Evolutionary conservation across 1,139 yeast species (phyloP).

Genomic region (Casaregolazyma lundiana): DNA sequence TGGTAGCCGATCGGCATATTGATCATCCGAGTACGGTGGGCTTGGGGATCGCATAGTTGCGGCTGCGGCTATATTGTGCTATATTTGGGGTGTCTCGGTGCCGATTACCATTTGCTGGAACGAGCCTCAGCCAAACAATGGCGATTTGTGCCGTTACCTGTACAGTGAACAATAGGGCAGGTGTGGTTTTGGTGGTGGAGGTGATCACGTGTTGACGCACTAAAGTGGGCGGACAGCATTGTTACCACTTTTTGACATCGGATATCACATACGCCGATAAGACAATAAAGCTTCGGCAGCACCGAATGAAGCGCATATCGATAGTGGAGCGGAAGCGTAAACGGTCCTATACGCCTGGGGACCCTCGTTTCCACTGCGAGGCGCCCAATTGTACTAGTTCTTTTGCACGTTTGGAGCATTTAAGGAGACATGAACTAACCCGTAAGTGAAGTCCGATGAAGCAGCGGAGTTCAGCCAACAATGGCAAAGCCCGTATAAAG

Average conservation of each 20-base stretch:
- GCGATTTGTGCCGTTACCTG: no score
- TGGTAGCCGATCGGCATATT: not conserved
- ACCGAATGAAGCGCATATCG: not conserved
- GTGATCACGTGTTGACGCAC: no score
- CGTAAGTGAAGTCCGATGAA: conserved; percentile 16
- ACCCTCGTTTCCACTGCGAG: conserved; percentile 17
- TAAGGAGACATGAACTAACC: conserved; percentile 22
- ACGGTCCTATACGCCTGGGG: conserved; percentile 19
- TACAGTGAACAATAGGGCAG: no score
- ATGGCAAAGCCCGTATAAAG: not conserved
- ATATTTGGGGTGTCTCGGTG: no score
- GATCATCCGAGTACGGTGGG: not conserved
- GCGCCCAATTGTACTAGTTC: conserved; percentile 19
- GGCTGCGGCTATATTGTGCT: no score
- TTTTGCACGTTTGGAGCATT: conserved; percentile 25
- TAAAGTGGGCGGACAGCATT: no score
- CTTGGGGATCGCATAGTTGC: no score
- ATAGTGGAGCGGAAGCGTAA: not conserved
- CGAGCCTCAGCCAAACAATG: no score
- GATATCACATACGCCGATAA: not conserved
- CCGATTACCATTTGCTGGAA: no score
- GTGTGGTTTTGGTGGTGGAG: no score
- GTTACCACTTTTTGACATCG: not conserved
- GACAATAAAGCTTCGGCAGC: not conserved
- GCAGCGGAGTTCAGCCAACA: not conserved